Conservation (phyloP, 805 yeast genomes). For the Wickerhamiella parazyma region DNA sequence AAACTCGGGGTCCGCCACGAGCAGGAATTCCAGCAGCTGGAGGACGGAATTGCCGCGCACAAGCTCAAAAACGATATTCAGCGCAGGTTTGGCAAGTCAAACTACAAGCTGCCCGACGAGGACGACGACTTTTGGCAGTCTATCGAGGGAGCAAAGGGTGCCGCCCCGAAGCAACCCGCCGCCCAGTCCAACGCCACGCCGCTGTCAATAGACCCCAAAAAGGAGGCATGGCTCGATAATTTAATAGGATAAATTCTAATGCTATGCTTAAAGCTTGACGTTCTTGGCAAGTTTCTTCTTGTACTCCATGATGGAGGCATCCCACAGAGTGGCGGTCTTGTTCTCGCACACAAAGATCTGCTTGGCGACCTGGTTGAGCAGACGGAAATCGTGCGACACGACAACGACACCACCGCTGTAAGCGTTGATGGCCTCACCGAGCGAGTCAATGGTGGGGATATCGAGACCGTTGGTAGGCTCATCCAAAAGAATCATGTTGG, state of each 20-base stretch:
- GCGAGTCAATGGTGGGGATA: constrained; percentile 94
- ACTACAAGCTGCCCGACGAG: constrained; percentile 12
- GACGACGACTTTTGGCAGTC: constrained; percentile 19
- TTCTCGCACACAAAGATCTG: constrained; percentile 94
- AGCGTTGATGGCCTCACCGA: constrained; percentile 88
- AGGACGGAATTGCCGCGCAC: neutral
- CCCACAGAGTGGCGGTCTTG: constrained; percentile 94
- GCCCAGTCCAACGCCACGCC: neutral
- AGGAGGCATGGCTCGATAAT: constrained; percentile 13
- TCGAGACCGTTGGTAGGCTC: constrained; percentile 99
- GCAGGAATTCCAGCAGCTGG: constrained; percentile 7
- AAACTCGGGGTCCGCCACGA: no score
- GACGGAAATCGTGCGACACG: constrained; percentile 97
- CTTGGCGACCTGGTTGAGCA: constrained; percentile 92
- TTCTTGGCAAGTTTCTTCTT: constrained; percentile 88
- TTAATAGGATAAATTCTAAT: constrained; percentile 2
- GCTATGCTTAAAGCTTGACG: constrained; percentile 28
- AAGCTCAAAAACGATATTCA: constrained; percentile 5
- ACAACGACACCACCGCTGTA: constrained; percentile 98
- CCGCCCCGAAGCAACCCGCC: neutral
- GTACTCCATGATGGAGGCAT: constrained; percentile 78
- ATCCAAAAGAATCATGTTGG: constrained; percentile 87
- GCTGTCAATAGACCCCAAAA: constrained; percentile 5
- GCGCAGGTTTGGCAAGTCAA: constrained; percentile 6
- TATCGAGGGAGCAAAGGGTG: neutral